A percentile compares a stretch with the other conserved stretches of the same genome.
These are phyloP conservation scores for Auriscalpium microsporum DNA, from an alignment of 768 basidiomycete genomes.

Conservation along the genomic window DNA sequence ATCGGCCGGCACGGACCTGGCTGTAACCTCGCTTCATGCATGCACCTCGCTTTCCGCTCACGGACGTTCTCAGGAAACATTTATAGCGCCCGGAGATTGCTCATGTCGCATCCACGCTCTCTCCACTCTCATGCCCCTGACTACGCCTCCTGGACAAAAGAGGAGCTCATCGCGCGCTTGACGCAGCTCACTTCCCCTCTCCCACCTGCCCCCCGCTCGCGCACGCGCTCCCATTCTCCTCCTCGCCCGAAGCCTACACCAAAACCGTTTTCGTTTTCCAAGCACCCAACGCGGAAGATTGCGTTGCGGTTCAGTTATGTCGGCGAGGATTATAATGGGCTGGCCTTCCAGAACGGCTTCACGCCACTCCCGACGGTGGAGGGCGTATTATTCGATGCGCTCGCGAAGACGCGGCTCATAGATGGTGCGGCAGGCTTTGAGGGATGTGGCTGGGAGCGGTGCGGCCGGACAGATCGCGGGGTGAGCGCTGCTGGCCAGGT, in stretches of 20 bases:
- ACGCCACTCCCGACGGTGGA: conserved; percentile 88
- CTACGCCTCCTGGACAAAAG: conserved; percentile 53
- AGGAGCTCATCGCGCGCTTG: conserved; percentile 63
- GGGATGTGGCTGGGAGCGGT: conserved; percentile 84
- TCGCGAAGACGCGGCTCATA: conserved; percentile 70
- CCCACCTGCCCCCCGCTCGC: conserved; percentile 1
- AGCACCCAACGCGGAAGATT: conserved; percentile 77
- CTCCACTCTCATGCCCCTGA: conserved; percentile 18
- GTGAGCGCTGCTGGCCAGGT: conserved; percentile 95
- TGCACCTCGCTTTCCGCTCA: too few species aligned
- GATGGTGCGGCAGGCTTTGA: conserved; percentile 67
- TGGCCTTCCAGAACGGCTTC: conserved; percentile 67
- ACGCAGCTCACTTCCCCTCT: conserved; percentile 36
- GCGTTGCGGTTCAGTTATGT: conserved; percentile 91
- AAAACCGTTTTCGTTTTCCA: conserved; percentile 53
- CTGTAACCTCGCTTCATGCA: too few species aligned
- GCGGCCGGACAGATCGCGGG: conserved; percentile 91
- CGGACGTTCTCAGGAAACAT: too few species aligned
- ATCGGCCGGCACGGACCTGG: too few species aligned
- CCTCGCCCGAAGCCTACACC: conserved; percentile 17
- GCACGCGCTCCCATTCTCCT: not conserved
- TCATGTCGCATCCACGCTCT: too few species aligned
- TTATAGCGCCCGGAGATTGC: too few species aligned
- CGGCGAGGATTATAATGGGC: conserved; percentile 86
- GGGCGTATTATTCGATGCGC: conserved; percentile 70